phyloP scores from a whole-genome alignment of 768 basidiomycete genomes.

The Termitomyces sp. region DNA sequence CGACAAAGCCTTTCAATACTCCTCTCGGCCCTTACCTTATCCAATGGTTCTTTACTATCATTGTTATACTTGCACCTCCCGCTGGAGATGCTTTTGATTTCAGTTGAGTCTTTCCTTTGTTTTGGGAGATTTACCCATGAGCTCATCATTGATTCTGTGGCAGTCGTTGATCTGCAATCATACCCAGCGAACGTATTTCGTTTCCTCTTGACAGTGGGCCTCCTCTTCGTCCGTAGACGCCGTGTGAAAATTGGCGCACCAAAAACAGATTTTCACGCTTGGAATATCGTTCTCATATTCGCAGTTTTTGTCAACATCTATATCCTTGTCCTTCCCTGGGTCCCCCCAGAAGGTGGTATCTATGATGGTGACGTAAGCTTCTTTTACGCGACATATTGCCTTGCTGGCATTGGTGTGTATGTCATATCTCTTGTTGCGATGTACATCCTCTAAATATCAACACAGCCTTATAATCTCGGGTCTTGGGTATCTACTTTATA shows the following conservation, averaged over 20 bases:
- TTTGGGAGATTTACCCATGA: too few species aligned
- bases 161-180: slow-evolving; percentile 33
- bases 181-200: slow-evolving; percentile 31
- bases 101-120: slow-evolving; percentile 19
- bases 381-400: slow-evolving; percentile 37
- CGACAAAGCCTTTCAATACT: slow-evolving; percentile 46
- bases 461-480: slow-evolving; percentile 24
- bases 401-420: slow-evolving; percentile 30
- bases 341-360: slow-evolving; percentile 31
- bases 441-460: background rate
- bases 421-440: slow-evolving; percentile 4
- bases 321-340: slow-evolving; percentile 35
- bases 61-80: slow-evolving; percentile 43
- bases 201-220: slow-evolving; percentile 28
- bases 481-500: slow-evolving; percentile 27
- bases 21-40: slow-evolving; percentile 40
- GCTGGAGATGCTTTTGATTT: slow-evolving; percentile 40
- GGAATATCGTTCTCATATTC: slow-evolving; percentile 30
- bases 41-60: slow-evolving; percentile 38
- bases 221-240: slow-evolving; percentile 29
- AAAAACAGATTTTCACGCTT: slow-evolving; percentile 28
- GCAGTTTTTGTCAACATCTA: slow-evolving; percentile 31
- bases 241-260: slow-evolving; percentile 25
- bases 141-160: background rate
- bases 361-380: slow-evolving; percentile 35